phyloP scores from a whole-genome alignment of 495 filamentous ascomycete species.

The Neurospora sp. region DNA sequence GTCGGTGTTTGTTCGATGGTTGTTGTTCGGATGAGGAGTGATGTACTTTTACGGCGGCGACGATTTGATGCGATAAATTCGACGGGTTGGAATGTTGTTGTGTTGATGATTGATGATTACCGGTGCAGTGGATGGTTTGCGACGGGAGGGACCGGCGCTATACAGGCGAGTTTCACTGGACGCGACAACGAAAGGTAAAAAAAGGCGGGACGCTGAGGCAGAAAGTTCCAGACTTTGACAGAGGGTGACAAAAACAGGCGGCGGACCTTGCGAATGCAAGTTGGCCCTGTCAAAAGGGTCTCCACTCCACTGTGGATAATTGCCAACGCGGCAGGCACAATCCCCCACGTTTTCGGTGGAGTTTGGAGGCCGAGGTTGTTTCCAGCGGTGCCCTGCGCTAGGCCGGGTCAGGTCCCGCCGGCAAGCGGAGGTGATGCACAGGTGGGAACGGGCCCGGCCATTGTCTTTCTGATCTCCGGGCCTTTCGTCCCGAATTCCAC shows the following conservation, averaged over 20 bases:
- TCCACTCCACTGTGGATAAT: not conserved
- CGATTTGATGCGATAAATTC: not conserved
- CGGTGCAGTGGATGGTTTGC: not conserved
- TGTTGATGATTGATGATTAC: not conserved
- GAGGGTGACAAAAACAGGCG: not conserved
- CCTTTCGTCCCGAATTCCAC: not conserved
- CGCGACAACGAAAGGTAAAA: not conserved
- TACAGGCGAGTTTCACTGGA: not conserved
- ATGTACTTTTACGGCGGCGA: not conserved
- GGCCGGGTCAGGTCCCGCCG: not conserved
- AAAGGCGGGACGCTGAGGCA: slow-evolving; percentile 9
- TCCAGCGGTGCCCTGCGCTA: not conserved
- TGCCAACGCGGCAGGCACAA: not conserved
- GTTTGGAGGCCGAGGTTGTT: not conserved
- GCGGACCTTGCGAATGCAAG: too few relatives aligned
- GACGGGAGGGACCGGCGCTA: not conserved
- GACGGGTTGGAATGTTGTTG: not conserved
- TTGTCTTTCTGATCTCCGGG: not conserved
- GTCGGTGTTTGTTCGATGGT: not conserved
- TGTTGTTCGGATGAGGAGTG: too few relatives aligned
- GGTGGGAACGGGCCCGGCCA: not conserved
- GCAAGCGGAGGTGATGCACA: not conserved
- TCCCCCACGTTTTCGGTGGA: not conserved
- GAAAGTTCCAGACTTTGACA: not conserved
- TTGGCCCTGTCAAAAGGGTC: not conserved